Conservation (phyloP, 495 filamentous ascomycete species). For the Parmelia sp. region DNA sequence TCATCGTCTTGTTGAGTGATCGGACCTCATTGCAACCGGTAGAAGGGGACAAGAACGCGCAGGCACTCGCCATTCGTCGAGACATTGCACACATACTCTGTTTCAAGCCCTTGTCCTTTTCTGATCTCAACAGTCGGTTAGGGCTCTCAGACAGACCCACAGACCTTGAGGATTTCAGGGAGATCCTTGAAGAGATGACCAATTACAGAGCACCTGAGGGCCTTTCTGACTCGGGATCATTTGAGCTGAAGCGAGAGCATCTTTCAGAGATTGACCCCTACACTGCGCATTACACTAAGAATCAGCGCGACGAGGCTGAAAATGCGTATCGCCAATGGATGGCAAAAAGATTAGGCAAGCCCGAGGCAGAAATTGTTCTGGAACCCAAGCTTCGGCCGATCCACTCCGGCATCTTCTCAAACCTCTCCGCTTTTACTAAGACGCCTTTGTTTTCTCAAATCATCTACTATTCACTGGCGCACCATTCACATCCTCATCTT, state of each 20-base stretch:
- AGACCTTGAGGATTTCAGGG: constrained; percentile 69
- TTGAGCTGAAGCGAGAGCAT: constrained; percentile 81
- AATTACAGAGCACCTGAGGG: constrained; percentile 86
- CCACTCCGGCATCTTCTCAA: constrained; percentile 63
- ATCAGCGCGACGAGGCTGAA: constrained; percentile 95
- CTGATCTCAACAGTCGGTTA: constrained; percentile 73
- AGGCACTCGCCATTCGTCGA: constrained; percentile 65
- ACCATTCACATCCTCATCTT: constrained; percentile 58
- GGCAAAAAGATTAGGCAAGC: constrained; percentile 79
- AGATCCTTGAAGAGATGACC: constrained; percentile 83
- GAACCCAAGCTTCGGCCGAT: constrained; percentile 83
- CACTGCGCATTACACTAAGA: constrained; percentile 88
- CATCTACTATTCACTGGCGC: constrained; percentile 79
- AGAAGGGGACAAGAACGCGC: constrained; percentile 58
- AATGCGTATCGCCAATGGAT: constrained; percentile 76
- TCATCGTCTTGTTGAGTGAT: constrained; percentile 87
- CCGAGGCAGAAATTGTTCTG: constrained; percentile 79
- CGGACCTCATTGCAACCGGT: constrained; percentile 68
- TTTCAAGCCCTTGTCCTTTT: constrained; percentile 92
- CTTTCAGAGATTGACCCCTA: constrained; percentile 88
- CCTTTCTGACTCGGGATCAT: constrained; percentile 83
- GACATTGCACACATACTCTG: constrained; percentile 92
- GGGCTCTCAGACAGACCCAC: constrained; percentile 72
- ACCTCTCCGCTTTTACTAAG: constrained; percentile 68
- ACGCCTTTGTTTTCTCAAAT: constrained; percentile 85